Evolutionary conservation across 148 eudicot species (phyloP), one percentile per base, ranked within the genome.

Genomic region (Cornus kousa): DNA sequence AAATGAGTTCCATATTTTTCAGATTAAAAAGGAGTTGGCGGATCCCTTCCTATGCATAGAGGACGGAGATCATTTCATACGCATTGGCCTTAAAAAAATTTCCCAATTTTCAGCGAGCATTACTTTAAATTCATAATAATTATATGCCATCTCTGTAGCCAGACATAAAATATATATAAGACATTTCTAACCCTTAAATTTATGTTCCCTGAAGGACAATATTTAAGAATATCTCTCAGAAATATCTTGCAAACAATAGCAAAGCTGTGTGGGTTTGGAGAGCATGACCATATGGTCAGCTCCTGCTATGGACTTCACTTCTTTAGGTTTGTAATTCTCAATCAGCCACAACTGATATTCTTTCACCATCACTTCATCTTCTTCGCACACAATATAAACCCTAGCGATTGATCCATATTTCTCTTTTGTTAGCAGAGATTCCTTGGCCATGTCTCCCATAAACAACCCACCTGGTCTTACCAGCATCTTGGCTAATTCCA

Each of bases 261-360:
- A 68, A 9, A 85, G 74, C n/a, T 77, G 67, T 23, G 46, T 74
- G 28, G 88, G 77, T 19, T 62, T 77, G 14, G 85, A 85, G 1
- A 82, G 48, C 88, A 83, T 86, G 28, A 55, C 75, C 88, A 83
- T 83, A 43, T 86, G 84, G 11, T 68, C 86, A 67, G 88, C 86
- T 8, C 33, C 70, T 13, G 75, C 55, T 10, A 83, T 75, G 65
- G 53, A 19, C 74, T 65, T 69, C 24, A 80, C 86, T 67, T 72
- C 69, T 43, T 78, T 35, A 4, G 81, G 78, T 35, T 72, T 72
- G 59, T 78, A 80, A 3, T 37, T 68, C n/a, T 80, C 32, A n/a
- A 78, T 83, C 64, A 75, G 77, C 84, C 82, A 78, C 8, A 16
- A 9, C 37, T 77, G 75, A 28, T 80, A 81, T 31, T 83, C 80